Conservation (phyloP, 495 filamentous ascomycete genomes). For the Xylaria telfairii region DNA sequence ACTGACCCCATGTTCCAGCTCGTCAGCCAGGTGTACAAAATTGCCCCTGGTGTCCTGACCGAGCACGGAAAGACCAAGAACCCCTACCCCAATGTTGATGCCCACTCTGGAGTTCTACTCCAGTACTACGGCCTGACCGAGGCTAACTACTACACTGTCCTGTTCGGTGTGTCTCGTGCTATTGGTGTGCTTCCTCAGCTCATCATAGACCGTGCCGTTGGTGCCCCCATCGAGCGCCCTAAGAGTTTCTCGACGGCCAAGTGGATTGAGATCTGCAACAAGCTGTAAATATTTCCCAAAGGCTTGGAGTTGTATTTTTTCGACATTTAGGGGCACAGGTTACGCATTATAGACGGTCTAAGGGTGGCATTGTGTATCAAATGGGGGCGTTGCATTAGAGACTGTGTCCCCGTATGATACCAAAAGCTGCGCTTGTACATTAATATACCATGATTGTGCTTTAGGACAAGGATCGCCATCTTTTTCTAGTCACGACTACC, state of each 20-base stretch:
- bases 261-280: constrained; percentile 88
- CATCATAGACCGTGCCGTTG: constrained; percentile 98
- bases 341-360: constrained; percentile 44
- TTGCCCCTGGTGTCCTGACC: constrained; percentile 94
- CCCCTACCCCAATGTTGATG: constrained; percentile 56
- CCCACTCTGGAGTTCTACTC: constrained; percentile 95
- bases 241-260: constrained; percentile 98
- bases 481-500: not conserved
- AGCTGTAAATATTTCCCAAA: constrained; percentile 67
- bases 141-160: constrained; percentile 99
- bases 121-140: constrained; percentile 99
- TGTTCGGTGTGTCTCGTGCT: constrained; percentile 97
- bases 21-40: constrained; percentile 99
- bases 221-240: constrained; percentile 82
- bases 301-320: constrained; percentile 36
- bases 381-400: constrained; percentile 39
- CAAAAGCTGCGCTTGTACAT: constrained; percentile 46
- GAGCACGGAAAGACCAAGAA: constrained; percentile 99
- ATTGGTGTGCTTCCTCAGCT: constrained; percentile 98
- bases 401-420: constrained; percentile 39
- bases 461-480: constrained; percentile 8
- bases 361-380: constrained; percentile 37
- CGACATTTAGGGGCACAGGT: constrained; percentile 41
- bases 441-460: constrained; percentile 36
- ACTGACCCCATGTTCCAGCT: constrained; percentile 99